Base-by-base conservation (phyloP, 208 protist species). In the Leishmania tarentolae region DNA sequence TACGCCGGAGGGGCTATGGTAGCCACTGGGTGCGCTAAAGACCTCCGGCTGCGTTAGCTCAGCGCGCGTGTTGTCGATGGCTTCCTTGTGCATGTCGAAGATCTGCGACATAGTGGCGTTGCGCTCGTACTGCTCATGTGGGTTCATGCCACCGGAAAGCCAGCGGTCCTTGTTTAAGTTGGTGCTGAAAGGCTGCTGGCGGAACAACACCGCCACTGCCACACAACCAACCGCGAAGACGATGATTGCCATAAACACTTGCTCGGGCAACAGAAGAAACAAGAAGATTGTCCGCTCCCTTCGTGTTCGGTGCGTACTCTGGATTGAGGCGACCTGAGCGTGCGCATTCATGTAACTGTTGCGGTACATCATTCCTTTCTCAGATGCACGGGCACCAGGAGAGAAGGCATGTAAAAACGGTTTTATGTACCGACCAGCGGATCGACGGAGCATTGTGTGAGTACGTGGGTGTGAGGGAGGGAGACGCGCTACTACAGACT, bases 301-400 rank as follows among this genome's bases (percentile, higher is more conserved):
- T 21, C 74, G 57, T 2, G 91, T 91, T 17, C 91, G 91, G 87
- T 97, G 94, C 31, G 88, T 86, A 53, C 75, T 76, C 42, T 92
- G 86, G 78, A 97, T 93, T 15, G 90, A 89, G 63, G 89, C 85
- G 6, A 96, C 76, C 35, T 92, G 91, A 8, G 92, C 89, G 78
- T 96, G 91, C 0, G 88, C 87, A 77, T 97, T 97, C 87, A 94
- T 91, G 79, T 97, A 93, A 83, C 85, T 95, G 82, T 95, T 96
- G 72, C 94, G 94, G 86, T 97, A 97, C 53, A 97, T 78, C 88
- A 94, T 93, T 15, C 94, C 94, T 80, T 95, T 94, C 78, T 97
- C 92, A 3, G 94, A 94, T 17, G 94, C 57, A 57, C 91, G 85
- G 9, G 72, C 85, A n/a, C 93, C 94, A 31, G 93, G 93, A 28